A percentile compares a stretch with the other conserved stretches of the same genome.
These are phyloP conservation scores for Trypanosoma platydactyli DNA, from an alignment of 208 protist species.

Conservation along the genomic window DNA sequence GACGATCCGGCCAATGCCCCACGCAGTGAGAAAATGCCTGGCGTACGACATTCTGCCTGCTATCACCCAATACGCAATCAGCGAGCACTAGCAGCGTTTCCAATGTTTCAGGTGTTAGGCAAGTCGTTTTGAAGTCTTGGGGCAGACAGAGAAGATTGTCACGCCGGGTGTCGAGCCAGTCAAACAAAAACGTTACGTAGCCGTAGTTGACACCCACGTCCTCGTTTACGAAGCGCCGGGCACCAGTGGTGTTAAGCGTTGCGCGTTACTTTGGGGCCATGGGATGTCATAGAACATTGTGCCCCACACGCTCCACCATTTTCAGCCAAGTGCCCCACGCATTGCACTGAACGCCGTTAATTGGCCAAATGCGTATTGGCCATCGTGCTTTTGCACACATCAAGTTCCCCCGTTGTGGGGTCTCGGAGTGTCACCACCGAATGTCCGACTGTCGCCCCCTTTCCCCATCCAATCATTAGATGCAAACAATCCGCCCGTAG, in stretches of 20 bases:
- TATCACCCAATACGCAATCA: background rate
- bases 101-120: constrained; percentile 14
- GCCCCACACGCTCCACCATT: constrained; percentile 20
- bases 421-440: background rate
- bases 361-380: constrained; percentile 33
- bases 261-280: constrained; percentile 19
- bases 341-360: constrained; percentile 37
- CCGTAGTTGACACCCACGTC: constrained; percentile 28
- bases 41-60: constrained; percentile 14
- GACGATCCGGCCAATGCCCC: background rate
- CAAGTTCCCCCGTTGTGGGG: constrained; percentile 1
- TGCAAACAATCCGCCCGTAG: background rate
- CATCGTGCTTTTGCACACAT: constrained; percentile 31
- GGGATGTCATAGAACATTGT: constrained; percentile 31
- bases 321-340: constrained; percentile 19
- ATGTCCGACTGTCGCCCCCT: background rate
- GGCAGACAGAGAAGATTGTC: constrained; percentile 32
- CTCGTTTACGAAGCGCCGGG: constrained; percentile 6
- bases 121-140: constrained; percentile 16
- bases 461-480: background rate
- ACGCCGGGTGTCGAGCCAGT: constrained; percentile 33
- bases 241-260: constrained; percentile 27
- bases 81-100: constrained; percentile 18
- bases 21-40: constrained; percentile 24
- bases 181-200: constrained; percentile 24